Evolutionary conservation across 2,329 filamentous ascomycete species (phyloP).

Genomic region (Cladosporium sp.): DNA sequence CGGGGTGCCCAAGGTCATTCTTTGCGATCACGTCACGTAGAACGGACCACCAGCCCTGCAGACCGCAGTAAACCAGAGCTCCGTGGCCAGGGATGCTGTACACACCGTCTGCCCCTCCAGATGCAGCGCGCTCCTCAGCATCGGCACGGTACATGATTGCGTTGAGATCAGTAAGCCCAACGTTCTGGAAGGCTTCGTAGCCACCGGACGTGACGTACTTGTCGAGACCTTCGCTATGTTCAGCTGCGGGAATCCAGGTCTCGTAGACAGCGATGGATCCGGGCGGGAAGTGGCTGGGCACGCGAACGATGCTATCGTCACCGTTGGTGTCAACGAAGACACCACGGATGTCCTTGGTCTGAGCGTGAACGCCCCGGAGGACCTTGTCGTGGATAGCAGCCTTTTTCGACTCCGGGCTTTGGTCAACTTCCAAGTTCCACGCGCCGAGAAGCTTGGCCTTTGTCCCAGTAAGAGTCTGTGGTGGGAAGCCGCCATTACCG

Average conservation of each 20-base stretch:
- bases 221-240: constrained; percentile 79
- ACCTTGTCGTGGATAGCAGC: constrained; percentile 64
- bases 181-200: constrained; percentile 68
- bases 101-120: constrained; percentile 74
- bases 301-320: constrained; percentile 72
- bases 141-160: constrained; percentile 89
- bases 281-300: constrained; percentile 80
- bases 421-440: constrained; percentile 88
- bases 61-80: constrained; percentile 83
- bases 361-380: constrained; percentile 79
- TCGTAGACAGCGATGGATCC: constrained; percentile 94
- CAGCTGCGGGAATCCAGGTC: constrained; percentile 86
- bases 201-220: constrained; percentile 80
- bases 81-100: constrained; percentile 84
- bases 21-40: constrained; percentile 77
- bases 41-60: constrained; percentile 99
- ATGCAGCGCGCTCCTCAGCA: constrained; percentile 78
- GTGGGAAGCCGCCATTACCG: constrained; percentile 72
- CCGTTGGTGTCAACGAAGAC: constrained; percentile 68
- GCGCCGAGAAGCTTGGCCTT: constrained; percentile 81
- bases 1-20: constrained; percentile 87
- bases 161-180: constrained; percentile 80
- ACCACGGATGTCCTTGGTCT: constrained; percentile 68
- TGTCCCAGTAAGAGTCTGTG: constrained; percentile 77
- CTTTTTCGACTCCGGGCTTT: constrained; percentile 64